Base-by-base conservation (phyloP, 495 filamentous ascomycete genomes). In the Wilcoxina mikolae region DNA sequence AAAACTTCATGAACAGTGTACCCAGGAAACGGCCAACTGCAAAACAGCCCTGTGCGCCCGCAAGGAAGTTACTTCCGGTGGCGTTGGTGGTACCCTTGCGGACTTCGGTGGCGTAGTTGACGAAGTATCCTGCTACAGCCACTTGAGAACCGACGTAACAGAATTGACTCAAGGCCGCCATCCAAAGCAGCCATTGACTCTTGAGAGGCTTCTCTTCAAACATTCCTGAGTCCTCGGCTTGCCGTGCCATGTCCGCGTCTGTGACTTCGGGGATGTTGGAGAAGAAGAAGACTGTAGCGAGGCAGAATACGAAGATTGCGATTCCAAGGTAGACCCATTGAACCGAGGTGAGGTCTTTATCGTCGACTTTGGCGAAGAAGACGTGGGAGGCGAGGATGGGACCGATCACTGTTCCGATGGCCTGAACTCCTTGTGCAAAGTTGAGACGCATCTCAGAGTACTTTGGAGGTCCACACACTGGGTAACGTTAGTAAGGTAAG, bases 321-420 rank as follows among this genome's bases (percentile, higher is more conserved):
- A 85, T 79, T 46, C 75, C 81, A 0, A 87, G 74, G 61, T 87
- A 88, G 0, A 81, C 77, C 83, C 84, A 87, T 65, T 88, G 84
- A 20, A 88, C 83, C 26, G 71, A 72, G 59, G 72, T 68, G 3
- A 78, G 65, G 4, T 69, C 68, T 0, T 66, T 25, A 1, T 68
- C 68, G 46, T 81, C 74, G 45, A 83, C 73, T 12, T 61, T 66
- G 18, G 67, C 72, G 66, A 86, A 87, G 68, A 85, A 82, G 20
- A 78, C 81, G 51, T 78, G 80, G 11, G 81, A 76, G 2, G 79
- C 83, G 12, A 88, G 70, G 0, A 84, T 69, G 1, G 80, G 80
- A 22, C 74, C 78, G 24, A 87, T 68, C 33, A 85, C 76, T 20
- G 77, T 80, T 4, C 80, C 78, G 26, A 83, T 71, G 3, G 74